Evolutionary conservation across 441 rosid species (phyloP).

Genomic region (Raphanus hybrid): DNA sequence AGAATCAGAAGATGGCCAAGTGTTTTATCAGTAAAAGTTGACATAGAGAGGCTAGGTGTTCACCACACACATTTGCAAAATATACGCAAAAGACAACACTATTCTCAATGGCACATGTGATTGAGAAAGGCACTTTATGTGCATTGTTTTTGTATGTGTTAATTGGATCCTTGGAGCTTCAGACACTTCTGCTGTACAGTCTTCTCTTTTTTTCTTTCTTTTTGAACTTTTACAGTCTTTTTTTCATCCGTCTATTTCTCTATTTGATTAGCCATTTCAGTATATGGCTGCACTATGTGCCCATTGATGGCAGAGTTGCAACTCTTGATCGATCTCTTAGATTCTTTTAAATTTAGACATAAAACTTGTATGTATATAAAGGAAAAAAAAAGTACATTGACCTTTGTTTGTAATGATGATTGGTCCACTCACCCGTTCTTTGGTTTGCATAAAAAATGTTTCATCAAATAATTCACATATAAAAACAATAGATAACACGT

Average conservation of each 20-base stretch:
- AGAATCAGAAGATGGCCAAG: no score
- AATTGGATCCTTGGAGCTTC: neutral
- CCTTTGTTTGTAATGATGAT: neutral
- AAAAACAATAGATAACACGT: neutral
- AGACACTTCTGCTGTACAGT: neutral
- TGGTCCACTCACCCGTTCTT: neutral
- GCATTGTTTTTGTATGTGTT: neutral
- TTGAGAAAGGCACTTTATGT: no score
- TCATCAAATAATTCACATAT: neutral
- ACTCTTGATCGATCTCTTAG: neutral
- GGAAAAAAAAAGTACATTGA: neutral
- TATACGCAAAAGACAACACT: no score
- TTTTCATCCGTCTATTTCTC: neutral
- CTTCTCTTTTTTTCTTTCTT: neutral
- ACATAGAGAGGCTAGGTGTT: neutral
- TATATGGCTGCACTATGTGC: neutral
- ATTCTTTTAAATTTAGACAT: neutral
- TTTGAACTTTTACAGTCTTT: no score
- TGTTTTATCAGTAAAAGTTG: no score
- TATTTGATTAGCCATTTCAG: neutral
- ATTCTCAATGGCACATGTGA: no score
- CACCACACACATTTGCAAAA: neutral
- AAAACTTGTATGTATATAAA: no score
- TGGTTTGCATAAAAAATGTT: neutral
- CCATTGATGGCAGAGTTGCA: neutral